A percentile compares a stretch with the other conserved stretches of the same genome.
Evolutionary conservation across 176 grass and related monocot genomes (phyloP).

Genomic region (Oryza glumipatula): DNA sequence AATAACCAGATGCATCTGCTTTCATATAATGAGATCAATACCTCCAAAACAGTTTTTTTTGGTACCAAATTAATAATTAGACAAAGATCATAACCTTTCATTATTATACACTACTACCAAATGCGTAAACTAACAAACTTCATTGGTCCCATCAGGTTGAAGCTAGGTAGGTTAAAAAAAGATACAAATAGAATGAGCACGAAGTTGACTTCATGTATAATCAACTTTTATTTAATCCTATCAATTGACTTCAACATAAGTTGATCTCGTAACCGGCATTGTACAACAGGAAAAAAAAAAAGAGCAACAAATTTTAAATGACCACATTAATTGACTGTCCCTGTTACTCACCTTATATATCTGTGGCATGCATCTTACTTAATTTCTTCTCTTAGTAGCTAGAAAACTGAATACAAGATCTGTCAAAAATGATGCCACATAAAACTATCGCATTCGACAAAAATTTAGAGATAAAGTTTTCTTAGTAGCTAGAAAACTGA

Average conservation of each 20-base stretch:
- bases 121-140: conserved; percentile 30
- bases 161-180: conserved; percentile 10
- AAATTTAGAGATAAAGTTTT: no score
- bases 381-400: neutral
- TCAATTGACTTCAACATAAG: conserved; percentile 20
- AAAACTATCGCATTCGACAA: neutral
- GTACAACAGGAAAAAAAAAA: neutral
- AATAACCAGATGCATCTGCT: conserved; percentile 26
- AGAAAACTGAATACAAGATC: neutral
- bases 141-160: conserved; percentile 26
- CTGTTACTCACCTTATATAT: neutral
- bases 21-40: conserved; percentile 16
- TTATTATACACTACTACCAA: neutral
- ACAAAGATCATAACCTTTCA: conserved; percentile 25
- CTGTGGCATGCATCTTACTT: neutral
- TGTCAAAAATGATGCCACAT: neutral
- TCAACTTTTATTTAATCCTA: conserved; percentile 10
- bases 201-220: conserved; percentile 21
- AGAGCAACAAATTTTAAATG: conserved; percentile 9
- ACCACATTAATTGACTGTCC: conserved; percentile 1
- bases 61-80: neutral
- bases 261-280: neutral
- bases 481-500: neutral
- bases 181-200: neutral
- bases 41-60: conserved; percentile 9